A percentile compares a stretch with the other conserved stretches of the same genome.
Evolutionary conservation across 805 yeast genomes (phyloP).

Genomic region (Myxozyma vanderwaltii): DNA sequence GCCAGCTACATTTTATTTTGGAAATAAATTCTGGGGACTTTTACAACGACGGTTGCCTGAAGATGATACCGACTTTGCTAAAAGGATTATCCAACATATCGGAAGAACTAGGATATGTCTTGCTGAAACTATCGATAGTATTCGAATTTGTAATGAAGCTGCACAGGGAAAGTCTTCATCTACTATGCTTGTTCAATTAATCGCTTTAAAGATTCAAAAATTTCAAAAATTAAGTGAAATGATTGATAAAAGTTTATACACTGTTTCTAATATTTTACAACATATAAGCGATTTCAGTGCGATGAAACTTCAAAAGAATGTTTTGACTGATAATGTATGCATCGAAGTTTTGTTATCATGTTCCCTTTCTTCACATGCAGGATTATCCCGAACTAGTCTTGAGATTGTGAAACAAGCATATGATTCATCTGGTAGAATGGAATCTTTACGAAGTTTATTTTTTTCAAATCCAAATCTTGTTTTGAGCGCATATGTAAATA

Average conservation of each 20-base stretch:
- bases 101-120: constrained; percentile 18
- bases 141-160: constrained; percentile 38
- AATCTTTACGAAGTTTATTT: constrained; percentile 64
- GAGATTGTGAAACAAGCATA: constrained; percentile 73
- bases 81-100: constrained; percentile 27
- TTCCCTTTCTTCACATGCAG: constrained; percentile 61
- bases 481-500: constrained; percentile 52
- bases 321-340: constrained; percentile 11
- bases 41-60: constrained; percentile 33
- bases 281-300: constrained; percentile 24
- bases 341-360: constrained; percentile 59
- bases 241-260: constrained; percentile 5
- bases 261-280: constrained; percentile 21
- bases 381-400: constrained; percentile 66
- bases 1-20: constrained; percentile 12
- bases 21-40: constrained; percentile 25
- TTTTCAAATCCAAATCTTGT: constrained; percentile 49
- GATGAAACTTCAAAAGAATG: constrained; percentile 20
- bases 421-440: constrained; percentile 78
- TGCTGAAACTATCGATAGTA: constrained; percentile 35
- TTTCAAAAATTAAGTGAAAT: background rate
- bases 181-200: constrained; percentile 1
- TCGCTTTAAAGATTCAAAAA: constrained; percentile 10
- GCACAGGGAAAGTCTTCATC: constrained; percentile 6
- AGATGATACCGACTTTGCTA: constrained; percentile 28